Evolutionary conservation across 306 rosid genomes (phyloP).

Genomic region (Inga laurina): DNA sequence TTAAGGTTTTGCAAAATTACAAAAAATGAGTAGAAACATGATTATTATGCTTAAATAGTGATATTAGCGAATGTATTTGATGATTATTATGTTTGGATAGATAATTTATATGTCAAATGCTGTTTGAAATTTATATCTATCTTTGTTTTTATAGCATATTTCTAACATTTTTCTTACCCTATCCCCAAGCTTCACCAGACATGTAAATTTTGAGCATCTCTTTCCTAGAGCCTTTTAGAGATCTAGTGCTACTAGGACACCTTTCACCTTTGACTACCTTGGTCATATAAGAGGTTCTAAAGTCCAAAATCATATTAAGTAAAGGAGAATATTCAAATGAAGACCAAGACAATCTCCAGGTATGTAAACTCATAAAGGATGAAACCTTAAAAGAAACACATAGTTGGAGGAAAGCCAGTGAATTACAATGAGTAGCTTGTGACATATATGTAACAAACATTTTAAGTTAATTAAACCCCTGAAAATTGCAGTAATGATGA

Average conservation of each 20-base stretch:
- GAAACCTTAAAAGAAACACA: neutral
- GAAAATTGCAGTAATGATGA: neutral
- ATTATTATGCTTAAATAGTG: neutral
- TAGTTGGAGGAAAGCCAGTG: neutral
- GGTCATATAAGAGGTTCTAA: neutral
- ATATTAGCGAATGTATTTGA: too few species aligned
- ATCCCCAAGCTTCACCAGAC: neutral
- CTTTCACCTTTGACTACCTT: neutral
- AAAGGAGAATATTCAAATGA: neutral
- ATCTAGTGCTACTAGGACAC: neutral
- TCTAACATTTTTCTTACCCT: neutral
- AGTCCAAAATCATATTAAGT: neutral
- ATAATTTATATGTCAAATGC: neutral
- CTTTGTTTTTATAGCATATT: neutral
- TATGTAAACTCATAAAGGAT: neutral
- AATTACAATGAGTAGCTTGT: neutral
- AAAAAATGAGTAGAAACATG: neutral
- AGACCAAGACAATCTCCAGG: neutral
- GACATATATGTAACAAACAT: neutral
- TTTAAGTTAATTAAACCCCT: slow-evolving; percentile 10
- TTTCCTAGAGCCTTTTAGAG: neutral
- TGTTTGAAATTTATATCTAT: neutral
- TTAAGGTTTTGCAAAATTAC: neutral
- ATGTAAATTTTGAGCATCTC: neutral
- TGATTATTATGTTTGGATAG: too few species aligned